Evolutionary conservation across 2,329 filamentous ascomycete genomes (phyloP).

Genomic region (Fonsecaea pedrosoi): DNA sequence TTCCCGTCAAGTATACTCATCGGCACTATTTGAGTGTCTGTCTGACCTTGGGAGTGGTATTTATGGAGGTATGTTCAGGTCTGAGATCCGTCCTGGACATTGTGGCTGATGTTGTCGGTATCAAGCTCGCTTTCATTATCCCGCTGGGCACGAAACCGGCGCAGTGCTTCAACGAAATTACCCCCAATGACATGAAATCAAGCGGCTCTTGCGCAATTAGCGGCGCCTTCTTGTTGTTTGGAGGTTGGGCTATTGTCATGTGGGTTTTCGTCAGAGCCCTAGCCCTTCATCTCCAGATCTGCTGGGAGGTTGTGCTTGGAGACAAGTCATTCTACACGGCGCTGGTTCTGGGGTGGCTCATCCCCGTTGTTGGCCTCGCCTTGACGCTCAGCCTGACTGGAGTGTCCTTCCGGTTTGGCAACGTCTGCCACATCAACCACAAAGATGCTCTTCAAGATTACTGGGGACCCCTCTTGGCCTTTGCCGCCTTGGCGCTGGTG

Average conservation of each 20-base stretch:
- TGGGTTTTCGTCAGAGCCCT: constrained; percentile 92
- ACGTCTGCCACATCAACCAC: constrained; percentile 94
- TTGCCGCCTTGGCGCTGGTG: constrained; percentile 76
- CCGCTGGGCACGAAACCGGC: constrained; percentile 79
- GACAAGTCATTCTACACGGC: constrained; percentile 87
- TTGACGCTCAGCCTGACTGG: constrained; percentile 83
- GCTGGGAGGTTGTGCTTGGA: constrained; percentile 92
- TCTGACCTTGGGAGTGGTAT: constrained; percentile 73
- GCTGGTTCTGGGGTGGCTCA: constrained; percentile 80
- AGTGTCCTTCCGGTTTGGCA: constrained; percentile 91
- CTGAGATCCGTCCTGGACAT: background rate
- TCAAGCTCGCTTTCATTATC: constrained; percentile 84
- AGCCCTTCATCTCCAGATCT: constrained; percentile 95
- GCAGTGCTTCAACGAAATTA: constrained; percentile 88
- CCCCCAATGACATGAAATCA: constrained; percentile 88
- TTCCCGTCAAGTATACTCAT: constrained; percentile 87
- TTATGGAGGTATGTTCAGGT: constrained; percentile 74
- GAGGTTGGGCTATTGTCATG: constrained; percentile 81
- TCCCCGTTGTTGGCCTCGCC: constrained; percentile 77
- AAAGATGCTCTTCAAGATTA: constrained; percentile 80
- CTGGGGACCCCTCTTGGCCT: constrained; percentile 85
- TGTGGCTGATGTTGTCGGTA: constrained; percentile 27
- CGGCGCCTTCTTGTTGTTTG: constrained; percentile 82
- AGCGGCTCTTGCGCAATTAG: constrained; percentile 84
- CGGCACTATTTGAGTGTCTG: constrained; percentile 93